Base-by-base conservation (phyloP, 306 rosid species). In the Inga leiocalycina region DNA sequence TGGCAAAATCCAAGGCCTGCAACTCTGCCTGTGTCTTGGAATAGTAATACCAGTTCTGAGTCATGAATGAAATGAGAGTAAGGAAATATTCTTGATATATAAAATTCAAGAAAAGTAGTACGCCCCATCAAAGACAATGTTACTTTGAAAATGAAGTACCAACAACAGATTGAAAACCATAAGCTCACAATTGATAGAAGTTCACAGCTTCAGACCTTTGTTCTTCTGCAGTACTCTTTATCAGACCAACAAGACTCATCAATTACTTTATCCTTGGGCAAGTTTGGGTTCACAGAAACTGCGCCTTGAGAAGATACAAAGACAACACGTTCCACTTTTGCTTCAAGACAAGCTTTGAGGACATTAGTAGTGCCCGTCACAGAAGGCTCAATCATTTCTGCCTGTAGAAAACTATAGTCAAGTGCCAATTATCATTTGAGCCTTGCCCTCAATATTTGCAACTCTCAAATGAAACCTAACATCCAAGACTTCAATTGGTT, bases 21-120 rank as follows among this genome's bases (percentile, higher is more conserved):
- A 81, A 82, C 81, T 95, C 98, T 61, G 98, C 97, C 84, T 86
- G 85, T 46, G 95, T 92, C 89, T 93, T 95, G 35, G 98, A 84
- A 64, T 81, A 88, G 64, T 3, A 87, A 73, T 95, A 95, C 98
- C 98, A 95, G 80, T 91, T 89, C 97, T 95, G 91, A 71, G 77
- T 62, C 78, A 83, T 35, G 56, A 22, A 62, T 20, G 62, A 59
- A 17, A 30, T 22, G 49, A 30, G 64, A 71, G 19, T 69, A 6
- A 71, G 61, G 22, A 27, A 45, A 46, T 48, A 61, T 52, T 24
- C 59, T 35, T 54, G 24, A 71, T 16, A 45, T 27, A 20, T 77
- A 30, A 71, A 52, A 5, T 74, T 13, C 15, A 20, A 37, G 64
- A n/a, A 16, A 71, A 71, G 57, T 10, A 64, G 34, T 17, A 83